phyloP scores from a whole-genome alignment of 169 alveolate genomes.

The Plasmodium gaboni region DNA sequence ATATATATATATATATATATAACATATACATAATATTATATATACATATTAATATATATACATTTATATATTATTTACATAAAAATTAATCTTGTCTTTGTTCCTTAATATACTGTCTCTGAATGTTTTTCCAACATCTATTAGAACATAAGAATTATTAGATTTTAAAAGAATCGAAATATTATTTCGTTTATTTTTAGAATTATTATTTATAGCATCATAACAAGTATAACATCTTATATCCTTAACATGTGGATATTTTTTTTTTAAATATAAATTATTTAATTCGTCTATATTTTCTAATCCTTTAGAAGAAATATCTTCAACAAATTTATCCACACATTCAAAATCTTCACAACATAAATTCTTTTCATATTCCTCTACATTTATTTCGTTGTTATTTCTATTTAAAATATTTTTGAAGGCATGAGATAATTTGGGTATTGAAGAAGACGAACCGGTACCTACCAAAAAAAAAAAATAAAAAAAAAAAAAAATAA shows the following conservation, averaged over 20 bases:
- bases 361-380: constrained; percentile 9
- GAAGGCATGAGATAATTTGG: constrained; percentile 70
- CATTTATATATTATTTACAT: constrained; percentile 12
- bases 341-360: constrained; percentile 34
- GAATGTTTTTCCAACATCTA: constrained; percentile 71
- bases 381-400: not conserved
- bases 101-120: constrained; percentile 52
- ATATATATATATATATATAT: too few relatives aligned
- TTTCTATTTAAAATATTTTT: constrained; percentile 28
- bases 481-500: not conserved
- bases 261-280: constrained; percentile 43
- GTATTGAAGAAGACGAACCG: constrained; percentile 68
- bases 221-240: constrained; percentile 58
- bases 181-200: constrained; percentile 69
- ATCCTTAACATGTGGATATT: constrained; percentile 18
- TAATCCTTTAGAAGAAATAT: constrained; percentile 26
- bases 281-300: constrained; percentile 54
- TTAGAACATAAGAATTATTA: constrained; percentile 50
- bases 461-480: constrained; percentile 35
- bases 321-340: constrained; percentile 58
- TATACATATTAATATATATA: too few relatives aligned
- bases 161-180: constrained; percentile 52
- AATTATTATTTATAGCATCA: constrained; percentile 41
- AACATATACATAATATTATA: too few relatives aligned
- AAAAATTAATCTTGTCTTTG: constrained; percentile 45